These are phyloP conservation scores for Cerrena zonata DNA, from an alignment of 1,284 basidiomycete genomes.

Conservation along the genomic window DNA sequence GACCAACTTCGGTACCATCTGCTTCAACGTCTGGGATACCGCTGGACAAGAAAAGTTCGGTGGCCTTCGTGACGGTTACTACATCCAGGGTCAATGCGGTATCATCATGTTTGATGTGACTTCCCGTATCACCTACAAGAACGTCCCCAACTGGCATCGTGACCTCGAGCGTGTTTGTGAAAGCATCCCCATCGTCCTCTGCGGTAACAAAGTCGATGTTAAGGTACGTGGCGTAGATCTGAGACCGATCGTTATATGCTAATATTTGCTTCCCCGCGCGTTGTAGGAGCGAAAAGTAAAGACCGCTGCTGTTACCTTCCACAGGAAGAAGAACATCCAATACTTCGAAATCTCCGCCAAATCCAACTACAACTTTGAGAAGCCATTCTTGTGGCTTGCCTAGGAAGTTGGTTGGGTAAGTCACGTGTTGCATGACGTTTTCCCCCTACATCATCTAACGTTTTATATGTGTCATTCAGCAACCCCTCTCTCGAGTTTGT, in stretches of 20 bases:
- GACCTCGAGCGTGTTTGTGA: constrained; percentile 99
- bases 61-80: constrained; percentile 95
- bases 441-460: background rate
- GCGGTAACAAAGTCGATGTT: constrained; percentile 99
- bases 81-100: constrained; percentile 98
- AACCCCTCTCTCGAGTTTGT: constrained; percentile 91
- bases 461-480: constrained; percentile 34
- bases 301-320: constrained; percentile 97
- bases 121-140: constrained; percentile 99
- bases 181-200: constrained; percentile 98
- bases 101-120: constrained; percentile 99
- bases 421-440: constrained; percentile 12
- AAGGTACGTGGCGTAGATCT: constrained; percentile 57
- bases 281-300: constrained; percentile 98
- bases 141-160: constrained; percentile 99
- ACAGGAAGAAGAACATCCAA: constrained; percentile 99
- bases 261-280: too few species aligned
- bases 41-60: constrained; percentile 99
- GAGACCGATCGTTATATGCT: too few species aligned
- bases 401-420: constrained; percentile 93
- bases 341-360: constrained; percentile 99
- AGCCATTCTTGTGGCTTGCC: constrained; percentile 99
- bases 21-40: constrained; percentile 99
- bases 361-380: constrained; percentile 99
- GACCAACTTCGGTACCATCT: constrained; percentile 98